Evolutionary conservation across 352 stramenopile genomes (phyloP), one percentile per base, ranked within the genome.

Genomic region (Phytopythium sindhum): DNA sequence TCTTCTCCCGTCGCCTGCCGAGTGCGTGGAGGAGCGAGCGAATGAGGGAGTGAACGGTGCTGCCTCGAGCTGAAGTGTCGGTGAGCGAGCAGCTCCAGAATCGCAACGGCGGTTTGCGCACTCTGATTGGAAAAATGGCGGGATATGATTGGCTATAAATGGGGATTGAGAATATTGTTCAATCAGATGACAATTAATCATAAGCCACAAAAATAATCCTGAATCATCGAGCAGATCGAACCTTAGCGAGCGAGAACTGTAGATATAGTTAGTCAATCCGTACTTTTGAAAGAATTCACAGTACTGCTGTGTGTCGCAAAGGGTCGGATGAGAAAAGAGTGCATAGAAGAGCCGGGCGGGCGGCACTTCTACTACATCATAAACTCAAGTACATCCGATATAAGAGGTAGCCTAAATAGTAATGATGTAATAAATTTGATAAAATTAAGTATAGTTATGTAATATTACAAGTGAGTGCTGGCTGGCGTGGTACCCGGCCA

Each of bases 71-170:
- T 9, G 4, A 4, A 37, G 31, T 37, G 21, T 31, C 31, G 31
- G 31, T 8, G 44, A 53, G n/a, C 23, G 48, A 55, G 28, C 2
- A 26, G 42, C 42, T 55, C 24, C 1, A 14, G 14, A 4, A 23
- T 37, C 26, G 48, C 24, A 55, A 35, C 17, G 17, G 26, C 48
- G 26, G 48, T 55, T 55, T 55, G 48, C 48, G 48, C 48, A 55
- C 24, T 55, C 24, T 47, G 41, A 47, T n/a, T 47, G 41, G 17
- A 7, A 19, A 47, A 47, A 47, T 47, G 5, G 17, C 15, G 41
- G 2, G 0, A 11, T 4, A 2, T 9, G 41, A 47, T 47, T 50
- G 42, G 42, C 8, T 50, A 21, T 26, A 50, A 50, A 50, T 6
- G 11, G 1, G 42, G 8, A 15, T 6, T 11, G 1, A 2, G 2